Percentiles rank a stretch among this genome's conserved stretches.
Evolutionary conservation across 2,329 filamentous ascomycete genomes (phyloP).

Genomic region (Spiromastix sp.): DNA sequence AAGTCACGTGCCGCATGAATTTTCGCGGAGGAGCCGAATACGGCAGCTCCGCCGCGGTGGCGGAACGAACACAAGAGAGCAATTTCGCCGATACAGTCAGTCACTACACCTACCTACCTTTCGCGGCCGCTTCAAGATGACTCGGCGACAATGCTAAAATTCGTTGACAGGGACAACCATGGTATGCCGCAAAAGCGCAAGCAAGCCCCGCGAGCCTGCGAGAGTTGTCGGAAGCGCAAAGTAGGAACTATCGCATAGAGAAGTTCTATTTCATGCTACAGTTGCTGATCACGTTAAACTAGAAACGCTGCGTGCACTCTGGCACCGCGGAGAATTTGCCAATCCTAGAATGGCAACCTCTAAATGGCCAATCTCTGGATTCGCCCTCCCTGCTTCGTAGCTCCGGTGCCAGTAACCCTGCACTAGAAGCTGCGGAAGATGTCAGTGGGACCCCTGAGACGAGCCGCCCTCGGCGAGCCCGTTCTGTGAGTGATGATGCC

Average conservation of each 20-base stretch:
- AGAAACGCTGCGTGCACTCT: conserved; percentile 6
- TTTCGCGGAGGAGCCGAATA: no score
- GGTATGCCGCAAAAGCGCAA: background rate
- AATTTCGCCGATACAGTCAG: no score
- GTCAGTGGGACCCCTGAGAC: no score
- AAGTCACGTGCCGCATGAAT: no score
- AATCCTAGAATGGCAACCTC: background rate
- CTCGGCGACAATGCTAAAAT: conserved; percentile 6
- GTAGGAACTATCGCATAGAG: conserved; percentile 1
- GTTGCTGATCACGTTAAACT: background rate
- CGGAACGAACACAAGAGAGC: no score
- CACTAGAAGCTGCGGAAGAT: no score
- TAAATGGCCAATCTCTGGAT: background rate
- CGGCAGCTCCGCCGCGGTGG: no score
- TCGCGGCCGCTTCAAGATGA: no score
- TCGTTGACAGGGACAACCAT: conserved; percentile 1
- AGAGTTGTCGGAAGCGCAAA: conserved; percentile 5
- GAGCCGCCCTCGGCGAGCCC: background rate
- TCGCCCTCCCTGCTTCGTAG: background rate
- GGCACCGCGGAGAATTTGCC: background rate
- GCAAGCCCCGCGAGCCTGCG: conserved; percentile 4
- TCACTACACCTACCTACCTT: no score
- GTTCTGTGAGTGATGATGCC: background rate
- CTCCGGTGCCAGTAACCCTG: background rate
- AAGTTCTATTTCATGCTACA: background rate